Evolutionary conservation across 129 eudicot species (phyloP).

Genomic region (Rutidosis leptorrhynchoides): DNA sequence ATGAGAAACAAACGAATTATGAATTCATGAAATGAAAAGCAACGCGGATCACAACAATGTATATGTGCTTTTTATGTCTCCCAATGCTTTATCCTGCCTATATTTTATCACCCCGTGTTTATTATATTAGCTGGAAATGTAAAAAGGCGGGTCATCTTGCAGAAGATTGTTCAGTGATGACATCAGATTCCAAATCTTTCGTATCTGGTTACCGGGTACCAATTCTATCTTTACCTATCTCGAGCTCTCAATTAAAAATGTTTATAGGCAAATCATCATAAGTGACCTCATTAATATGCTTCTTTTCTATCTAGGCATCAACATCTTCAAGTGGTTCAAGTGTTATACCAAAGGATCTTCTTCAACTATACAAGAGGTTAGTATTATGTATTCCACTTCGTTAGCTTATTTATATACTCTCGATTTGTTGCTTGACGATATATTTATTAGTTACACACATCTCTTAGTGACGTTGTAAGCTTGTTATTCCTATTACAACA

Average conservation of each 20-base stretch:
- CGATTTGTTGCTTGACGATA: slow-evolving; percentile 10
- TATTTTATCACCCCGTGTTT: not conserved
- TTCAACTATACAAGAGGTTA: slow-evolving; percentile 76
- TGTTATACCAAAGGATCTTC: slow-evolving; percentile 61
- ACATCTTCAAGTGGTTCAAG: slow-evolving; percentile 38
- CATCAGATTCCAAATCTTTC: slow-evolving; percentile 34
- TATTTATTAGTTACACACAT: not conserved
- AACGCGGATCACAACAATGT: not conserved
- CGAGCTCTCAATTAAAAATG: slow-evolving; percentile 2
- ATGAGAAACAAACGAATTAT: too few species aligned
- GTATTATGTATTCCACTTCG: not conserved
- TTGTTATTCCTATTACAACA: not conserved
- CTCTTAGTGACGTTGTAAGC: not conserved
- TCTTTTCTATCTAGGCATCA: slow-evolving; percentile 38
- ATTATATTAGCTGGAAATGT: slow-evolving; percentile 66
- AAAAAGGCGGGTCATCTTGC: slow-evolving; percentile 82
- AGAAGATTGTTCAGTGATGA: slow-evolving; percentile 65
- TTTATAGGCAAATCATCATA: not conserved
- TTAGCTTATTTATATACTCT: not conserved
- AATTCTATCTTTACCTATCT: not conserved
- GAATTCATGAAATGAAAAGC: not conserved
- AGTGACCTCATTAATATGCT: not conserved
- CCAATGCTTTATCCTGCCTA: not conserved
- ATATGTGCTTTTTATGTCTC: not conserved
- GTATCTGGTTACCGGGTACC: slow-evolving; percentile 43